phyloP scores from a whole-genome alignment of 2,329 filamentous ascomycete genomes.

The Alternaria hordeiaustralica region DNA sequence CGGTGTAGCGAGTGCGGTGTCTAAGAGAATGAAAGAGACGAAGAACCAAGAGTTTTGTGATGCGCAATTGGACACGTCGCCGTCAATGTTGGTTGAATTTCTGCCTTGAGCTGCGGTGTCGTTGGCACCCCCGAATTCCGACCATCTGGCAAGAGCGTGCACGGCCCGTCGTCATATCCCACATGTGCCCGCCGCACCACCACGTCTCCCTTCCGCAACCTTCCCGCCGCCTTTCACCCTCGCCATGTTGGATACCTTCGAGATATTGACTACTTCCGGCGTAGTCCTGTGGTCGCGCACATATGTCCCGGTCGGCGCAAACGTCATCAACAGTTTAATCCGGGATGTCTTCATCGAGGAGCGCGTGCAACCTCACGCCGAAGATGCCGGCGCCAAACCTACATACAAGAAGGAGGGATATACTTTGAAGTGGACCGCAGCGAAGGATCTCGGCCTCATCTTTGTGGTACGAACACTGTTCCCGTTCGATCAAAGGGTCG shows the following conservation, averaged over 20 bases:
- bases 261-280: conserved; percentile 93
- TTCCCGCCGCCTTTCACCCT: conserved; percentile 1
- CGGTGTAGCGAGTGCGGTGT: conserved; percentile 8
- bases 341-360: conserved; percentile 98
- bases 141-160: conserved; percentile 31
- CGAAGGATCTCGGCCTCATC: conserved; percentile 91
- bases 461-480: conserved; percentile 74
- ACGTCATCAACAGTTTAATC: conserved; percentile 92
- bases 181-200: conserved; percentile 9
- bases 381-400: conserved; percentile 69
- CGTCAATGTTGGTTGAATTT: conserved; percentile 14
- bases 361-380: conserved; percentile 69
- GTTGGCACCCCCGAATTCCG: conserved; percentile 16
- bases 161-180: conserved; percentile 39
- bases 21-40: not conserved
- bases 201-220: conserved; percentile 1
- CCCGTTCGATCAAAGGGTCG: not conserved
- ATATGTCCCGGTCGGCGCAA: conserved; percentile 78
- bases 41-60: not conserved
- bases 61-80: conserved; percentile 9
- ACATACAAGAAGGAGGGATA: conserved; percentile 91
- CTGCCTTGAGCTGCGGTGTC: conserved; percentile 13
- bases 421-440: conserved; percentile 90
- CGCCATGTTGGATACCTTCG: conserved; percentile 91
- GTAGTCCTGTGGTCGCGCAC: conserved; percentile 96